Percentiles rank a stretch among this genome's conserved stretches.
phyloP scores from a whole-genome alignment of 2,329 filamentous ascomycete species.

The Pyricularia grisea region DNA sequence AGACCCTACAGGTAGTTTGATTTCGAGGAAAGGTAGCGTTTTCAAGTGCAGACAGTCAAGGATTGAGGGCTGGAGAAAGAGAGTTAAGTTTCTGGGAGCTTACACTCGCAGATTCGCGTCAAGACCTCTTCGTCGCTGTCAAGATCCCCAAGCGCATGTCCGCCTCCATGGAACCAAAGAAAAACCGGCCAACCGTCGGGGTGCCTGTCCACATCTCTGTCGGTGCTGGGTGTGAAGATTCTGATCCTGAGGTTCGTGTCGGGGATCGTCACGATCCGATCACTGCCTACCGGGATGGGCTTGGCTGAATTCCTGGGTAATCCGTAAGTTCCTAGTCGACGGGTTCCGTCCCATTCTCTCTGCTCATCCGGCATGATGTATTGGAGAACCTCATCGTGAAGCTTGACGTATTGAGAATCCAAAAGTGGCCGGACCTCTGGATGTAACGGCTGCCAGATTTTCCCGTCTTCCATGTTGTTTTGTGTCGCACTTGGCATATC shows the following conservation, averaged over 20 bases:
- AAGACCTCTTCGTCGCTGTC: conserved; percentile 23
- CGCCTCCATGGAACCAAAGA: conserved; percentile 30
- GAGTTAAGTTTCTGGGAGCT: not conserved
- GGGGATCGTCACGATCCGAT: conserved; percentile 17
- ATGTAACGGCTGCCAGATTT: conserved; percentile 21
- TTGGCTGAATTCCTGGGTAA: conserved; percentile 17
- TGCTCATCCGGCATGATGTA: conserved; percentile 24
- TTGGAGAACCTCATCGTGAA: conserved; percentile 26
- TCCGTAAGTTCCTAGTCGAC: conserved; percentile 14
- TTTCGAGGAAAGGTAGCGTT: not conserved
- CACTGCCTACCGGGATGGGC: conserved; percentile 16
- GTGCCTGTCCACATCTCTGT: not conserved
- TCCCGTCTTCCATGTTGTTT: not conserved
- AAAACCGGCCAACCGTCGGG: conserved; percentile 23
- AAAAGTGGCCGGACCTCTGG: conserved; percentile 19
- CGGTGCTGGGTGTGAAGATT: conserved; percentile 15
- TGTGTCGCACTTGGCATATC: not conserved
- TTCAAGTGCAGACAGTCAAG: not conserved
- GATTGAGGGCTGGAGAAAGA: not conserved
- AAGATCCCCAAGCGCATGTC: conserved; percentile 26
- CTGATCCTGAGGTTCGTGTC: conserved; percentile 19
- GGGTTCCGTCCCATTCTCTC: conserved; percentile 21
- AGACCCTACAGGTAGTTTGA: not conserved
- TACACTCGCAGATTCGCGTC: conserved; percentile 18
- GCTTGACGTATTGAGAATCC: conserved; percentile 27